Evolutionary conservation across 805 yeast genomes (phyloP), one percentile per base, ranked within the genome.

Genomic region (Wickerhamomyces bisporus): DNA sequence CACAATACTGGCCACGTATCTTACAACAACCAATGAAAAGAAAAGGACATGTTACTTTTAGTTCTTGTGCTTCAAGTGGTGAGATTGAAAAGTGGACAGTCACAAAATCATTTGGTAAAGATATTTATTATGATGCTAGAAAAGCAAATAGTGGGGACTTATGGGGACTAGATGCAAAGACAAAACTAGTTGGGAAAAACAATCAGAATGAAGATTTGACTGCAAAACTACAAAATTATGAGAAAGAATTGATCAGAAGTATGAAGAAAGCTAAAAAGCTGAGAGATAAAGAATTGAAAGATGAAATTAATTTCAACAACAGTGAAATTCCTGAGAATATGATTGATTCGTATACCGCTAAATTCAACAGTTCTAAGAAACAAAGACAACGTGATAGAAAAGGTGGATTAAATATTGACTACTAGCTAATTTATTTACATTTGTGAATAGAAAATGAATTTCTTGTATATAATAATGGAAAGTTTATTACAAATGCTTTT

Each of bases 121-220:
- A 77, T 43, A 77, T 68, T 3, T 93, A 86, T 49, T 94, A 86
- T 53, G 98, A 93, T 64, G 96, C 96, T 0, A 71, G 97, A 39
- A 91, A 93, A 58, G 76, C 86, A 0, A 61, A 60, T n/a, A 74
- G 75, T 54, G 96, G 96, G 17, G 98, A 93, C 57, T 61, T 81
- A 36, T 93, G 98, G 98, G 81, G 84, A 0, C 59, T 79, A 28
- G 84, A 73, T 26, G 79, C 79, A 3, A 83, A 82, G 55, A 66
- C 76, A 3, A 70, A 67, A 21, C 49, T 62, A 3, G 55, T 56
- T 33, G 64, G 67, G 4, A 59, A 53, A 30, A 60, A 62, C 29
- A 64, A 62, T 39, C 60, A 56, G 28, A 52, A 52, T 45, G 15
- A 58, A 48, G 34, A 50, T 47, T 30, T 53, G 11, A 33, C 50